These are phyloP conservation scores for Pisolithus thermaeus DNA, from an alignment of 1,284 basidiomycete genomes.

Conservation along the genomic window DNA sequence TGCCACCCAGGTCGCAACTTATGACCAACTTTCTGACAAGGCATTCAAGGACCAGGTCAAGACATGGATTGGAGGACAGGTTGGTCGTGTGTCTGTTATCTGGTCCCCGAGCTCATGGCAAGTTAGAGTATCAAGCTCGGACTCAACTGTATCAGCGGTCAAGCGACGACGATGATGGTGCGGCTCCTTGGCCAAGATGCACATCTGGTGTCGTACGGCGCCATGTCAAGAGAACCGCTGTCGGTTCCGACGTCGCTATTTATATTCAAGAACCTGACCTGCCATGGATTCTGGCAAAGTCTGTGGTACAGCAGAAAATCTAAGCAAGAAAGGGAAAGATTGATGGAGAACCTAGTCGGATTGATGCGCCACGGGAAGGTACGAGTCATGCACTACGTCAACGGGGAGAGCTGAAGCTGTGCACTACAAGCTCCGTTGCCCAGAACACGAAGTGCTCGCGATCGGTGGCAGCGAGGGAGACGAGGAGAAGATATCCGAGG, in stretches of 20 bases:
- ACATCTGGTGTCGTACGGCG: conserved; percentile 80
- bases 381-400: conserved; percentile 9
- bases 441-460: conserved; percentile 61
- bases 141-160: conserved; percentile 77
- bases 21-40: conserved; percentile 61
- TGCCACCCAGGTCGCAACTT: conserved; percentile 68
- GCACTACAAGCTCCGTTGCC: conserved; percentile 49
- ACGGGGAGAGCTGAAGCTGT: conserved; percentile 3
- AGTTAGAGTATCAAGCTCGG: conserved; percentile 55
- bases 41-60: conserved; percentile 45
- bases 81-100: conserved; percentile 14
- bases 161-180: conserved; percentile 61
- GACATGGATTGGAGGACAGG: conserved; percentile 57
- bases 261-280: conserved; percentile 75
- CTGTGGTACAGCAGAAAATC: conserved; percentile 58
- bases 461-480: conserved; percentile 47
- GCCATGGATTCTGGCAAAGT: conserved; percentile 73
- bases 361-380: conserved; percentile 55
- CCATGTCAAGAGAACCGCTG: conserved; percentile 81
- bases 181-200: conserved; percentile 59
- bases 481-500: conserved; percentile 40
- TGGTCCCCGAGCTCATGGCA: not conserved
- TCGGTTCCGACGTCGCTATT: conserved; percentile 72
- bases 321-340: conserved; percentile 33
- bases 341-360: conserved; percentile 48